Base-by-base conservation (phyloP, 2,329 filamentous ascomycete species). In the Aspergillus thermomutatus region DNA sequence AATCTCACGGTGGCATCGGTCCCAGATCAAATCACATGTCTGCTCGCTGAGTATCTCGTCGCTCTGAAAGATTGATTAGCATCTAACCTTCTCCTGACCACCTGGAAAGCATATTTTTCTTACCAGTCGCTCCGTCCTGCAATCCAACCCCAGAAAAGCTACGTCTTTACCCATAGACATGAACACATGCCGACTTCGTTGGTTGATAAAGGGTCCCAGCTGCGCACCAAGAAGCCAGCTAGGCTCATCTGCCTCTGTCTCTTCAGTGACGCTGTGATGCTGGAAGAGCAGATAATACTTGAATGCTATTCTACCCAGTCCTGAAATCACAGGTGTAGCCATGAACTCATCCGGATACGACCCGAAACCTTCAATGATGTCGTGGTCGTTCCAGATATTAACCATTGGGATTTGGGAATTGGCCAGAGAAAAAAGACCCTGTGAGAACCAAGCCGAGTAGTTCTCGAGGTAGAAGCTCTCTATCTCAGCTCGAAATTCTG, bases 251-350 rank as follows among this genome's bases (percentile, higher is more conserved):
- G 83, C 80, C 63, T 95, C 87, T 0, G 87, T 91, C 76, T 99
- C 94, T 48, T 87, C 84, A 0, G 85, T 78, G 3, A 96, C 80
- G 63, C 89, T 96, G 73, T 99, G 95, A 66, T 99, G 94, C 73
- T 99, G 94, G 78, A 99, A 99, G 8, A 99, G 83, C 87, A 99
- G 88, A 69, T 99, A 99, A 75, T 97, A 99, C 73, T 99, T 99
- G 83, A 94, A 97, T 0, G 93, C 93, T 50, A 97, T 86, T 40
- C 89, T 89, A 2, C 94, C 95, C 8, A 99, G 75, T 0, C 95
- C 94, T 2, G 87, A 88, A 71, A 99, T 96, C 0, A 97, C 90
- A 0, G 91, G 89, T 2, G 90, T 91, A 62, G 84, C 85, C 91
- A 97, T 97, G 68, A 96, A 94, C 63, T 90, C 86, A 64, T 97